Evolutionary conservation across 169 alveolate species (phyloP).

Genomic region (Cryptosporidium andersoni): DNA sequence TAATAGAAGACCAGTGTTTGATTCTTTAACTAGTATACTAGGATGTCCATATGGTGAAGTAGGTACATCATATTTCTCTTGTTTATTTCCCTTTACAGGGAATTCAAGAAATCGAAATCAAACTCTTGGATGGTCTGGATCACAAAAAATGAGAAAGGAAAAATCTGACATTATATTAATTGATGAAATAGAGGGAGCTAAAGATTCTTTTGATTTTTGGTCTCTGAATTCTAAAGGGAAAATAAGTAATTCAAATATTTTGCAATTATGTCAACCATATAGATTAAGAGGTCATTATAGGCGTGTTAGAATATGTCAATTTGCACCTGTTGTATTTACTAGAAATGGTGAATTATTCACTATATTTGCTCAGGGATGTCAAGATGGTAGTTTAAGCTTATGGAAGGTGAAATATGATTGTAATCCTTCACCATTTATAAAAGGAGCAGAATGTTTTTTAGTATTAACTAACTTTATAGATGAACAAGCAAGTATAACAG

Average conservation of each 20-base stretch:
- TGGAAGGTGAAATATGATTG: conserved; percentile 63
- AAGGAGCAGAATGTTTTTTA: conserved; percentile 52
- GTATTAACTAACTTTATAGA: conserved; percentile 65
- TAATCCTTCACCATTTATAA: conserved; percentile 1
- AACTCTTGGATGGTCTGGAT: conserved; percentile 50
- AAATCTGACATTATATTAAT: background rate
- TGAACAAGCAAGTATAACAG: conserved; percentile 69
- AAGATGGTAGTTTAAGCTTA: conserved; percentile 61
- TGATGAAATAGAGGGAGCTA: background rate
- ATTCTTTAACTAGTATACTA: conserved; percentile 48
- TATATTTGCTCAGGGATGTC: conserved; percentile 56
- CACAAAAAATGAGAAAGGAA: background rate
- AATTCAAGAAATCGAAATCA: conserved; percentile 16
- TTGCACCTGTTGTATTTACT: conserved; percentile 16
- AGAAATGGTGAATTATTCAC: conserved; percentile 55
- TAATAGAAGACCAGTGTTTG: conserved; percentile 59
- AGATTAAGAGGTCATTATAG: conserved; percentile 64
- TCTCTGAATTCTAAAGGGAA: conserved; percentile 28
- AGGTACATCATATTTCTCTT: conserved; percentile 61
- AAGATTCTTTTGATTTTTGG: conserved; percentile 26
- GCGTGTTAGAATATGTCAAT: conserved; percentile 43
- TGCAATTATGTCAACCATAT: conserved; percentile 24
- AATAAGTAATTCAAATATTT: conserved; percentile 1
- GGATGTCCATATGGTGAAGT: conserved; percentile 71
- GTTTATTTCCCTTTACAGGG: conserved; percentile 53